Conservation (phyloP, 257 asterid genomes). For the Solanum chiquidenum region DNA sequence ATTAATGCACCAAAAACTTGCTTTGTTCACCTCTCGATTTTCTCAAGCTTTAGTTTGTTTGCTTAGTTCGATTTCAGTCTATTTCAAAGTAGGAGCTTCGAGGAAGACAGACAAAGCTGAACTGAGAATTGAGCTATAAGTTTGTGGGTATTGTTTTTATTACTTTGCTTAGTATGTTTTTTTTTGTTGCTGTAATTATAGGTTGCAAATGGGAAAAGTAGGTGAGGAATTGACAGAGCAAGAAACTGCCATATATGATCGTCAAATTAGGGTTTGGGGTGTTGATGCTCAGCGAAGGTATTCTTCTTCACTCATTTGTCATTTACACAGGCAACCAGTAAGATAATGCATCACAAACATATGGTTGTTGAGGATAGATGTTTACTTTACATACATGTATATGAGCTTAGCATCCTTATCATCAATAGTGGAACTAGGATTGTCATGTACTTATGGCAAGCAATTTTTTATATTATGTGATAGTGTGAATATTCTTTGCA, state of each 20-base stretch:
- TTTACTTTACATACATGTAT: not conserved
- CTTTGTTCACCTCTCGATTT: not conserved
- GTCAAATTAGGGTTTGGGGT: constrained; percentile 99
- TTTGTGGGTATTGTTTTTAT: not conserved
- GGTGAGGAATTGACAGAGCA: constrained; percentile 68
- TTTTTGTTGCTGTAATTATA: not conserved
- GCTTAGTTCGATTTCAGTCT: not conserved
- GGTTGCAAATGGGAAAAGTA: not conserved
- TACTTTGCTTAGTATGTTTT: not conserved
- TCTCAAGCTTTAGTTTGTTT: not conserved
- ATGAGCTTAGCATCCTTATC: not conserved
- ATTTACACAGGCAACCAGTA: not conserved
- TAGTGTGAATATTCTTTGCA: not conserved
- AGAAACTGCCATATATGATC: constrained; percentile 95
- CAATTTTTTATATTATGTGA: not conserved
- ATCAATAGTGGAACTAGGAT: not conserved
- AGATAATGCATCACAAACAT: not conserved
- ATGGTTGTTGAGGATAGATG: not conserved
- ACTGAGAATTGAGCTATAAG: not conserved
- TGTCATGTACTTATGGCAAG: not conserved
- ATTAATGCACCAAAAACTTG: not conserved
- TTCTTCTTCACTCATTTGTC: not conserved
- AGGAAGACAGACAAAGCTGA: not conserved
- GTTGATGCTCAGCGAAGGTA: constrained; percentile 98
- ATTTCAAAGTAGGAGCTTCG: not conserved